A percentile compares a stretch with the other conserved stretches of the same genome.
phyloP scores from a whole-genome alignment of 345 rosid species.

The Pistacia integerrima region DNA sequence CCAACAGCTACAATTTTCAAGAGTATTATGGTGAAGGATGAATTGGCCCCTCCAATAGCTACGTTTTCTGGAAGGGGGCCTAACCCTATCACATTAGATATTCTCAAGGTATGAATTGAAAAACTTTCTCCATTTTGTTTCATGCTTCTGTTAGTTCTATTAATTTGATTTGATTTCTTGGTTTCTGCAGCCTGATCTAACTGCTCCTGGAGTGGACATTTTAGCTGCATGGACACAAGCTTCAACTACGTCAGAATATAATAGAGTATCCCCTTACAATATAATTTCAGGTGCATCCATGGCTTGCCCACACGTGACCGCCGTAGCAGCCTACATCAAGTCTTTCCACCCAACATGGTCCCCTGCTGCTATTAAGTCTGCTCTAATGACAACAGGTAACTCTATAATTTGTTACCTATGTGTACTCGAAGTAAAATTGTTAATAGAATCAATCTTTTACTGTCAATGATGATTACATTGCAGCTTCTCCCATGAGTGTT shows the following conservation, averaged over 20 bases:
- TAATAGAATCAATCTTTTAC: not conserved
- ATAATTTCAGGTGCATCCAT: slow-evolving; percentile 56
- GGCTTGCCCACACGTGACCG: slow-evolving; percentile 60
- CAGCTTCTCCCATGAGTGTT: slow-evolving; percentile 27
- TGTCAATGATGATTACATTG: not conserved
- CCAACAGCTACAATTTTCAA: slow-evolving; percentile 32
- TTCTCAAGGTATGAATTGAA: slow-evolving; percentile 42
- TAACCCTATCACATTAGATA: slow-evolving; percentile 40
- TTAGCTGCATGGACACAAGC: slow-evolving; percentile 49
- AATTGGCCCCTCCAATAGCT: slow-evolving; percentile 32
- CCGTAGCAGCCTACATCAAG: slow-evolving; percentile 47
- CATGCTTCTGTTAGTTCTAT: not conserved
- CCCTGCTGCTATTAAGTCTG: slow-evolving; percentile 41
- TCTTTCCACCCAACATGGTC: slow-evolving; percentile 43
- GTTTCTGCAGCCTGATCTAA: slow-evolving; percentile 52
- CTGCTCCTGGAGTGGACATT: slow-evolving; percentile 58
- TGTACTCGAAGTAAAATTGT: not conserved
- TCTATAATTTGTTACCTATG: not conserved
- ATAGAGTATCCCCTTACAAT: slow-evolving; percentile 35
- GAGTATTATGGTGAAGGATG: slow-evolving; percentile 13
- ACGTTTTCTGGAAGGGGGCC: slow-evolving; percentile 62
- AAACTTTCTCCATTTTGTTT: not conserved
- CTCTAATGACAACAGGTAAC: slow-evolving; percentile 42
- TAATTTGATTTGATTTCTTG: not conserved
- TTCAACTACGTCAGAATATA: not conserved